Percentiles rank a stretch among this genome's conserved stretches.
Conservation (phyloP, 306 rosid genomes). For the Malus sylvestris region DNA sequence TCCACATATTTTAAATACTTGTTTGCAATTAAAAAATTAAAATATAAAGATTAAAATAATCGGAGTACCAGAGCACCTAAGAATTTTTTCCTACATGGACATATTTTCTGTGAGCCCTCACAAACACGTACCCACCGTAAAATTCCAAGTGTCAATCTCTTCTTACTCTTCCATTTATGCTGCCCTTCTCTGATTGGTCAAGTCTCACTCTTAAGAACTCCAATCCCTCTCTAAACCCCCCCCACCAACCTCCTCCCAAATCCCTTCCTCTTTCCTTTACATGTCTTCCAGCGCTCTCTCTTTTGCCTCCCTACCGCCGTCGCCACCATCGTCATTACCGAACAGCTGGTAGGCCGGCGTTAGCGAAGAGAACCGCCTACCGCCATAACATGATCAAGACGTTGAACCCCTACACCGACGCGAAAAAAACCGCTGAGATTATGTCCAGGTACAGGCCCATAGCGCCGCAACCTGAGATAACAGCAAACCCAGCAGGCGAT, state of each 20-base stretch:
- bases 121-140: conserved; percentile 75
- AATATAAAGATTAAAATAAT: too few species aligned
- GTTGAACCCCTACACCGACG: conserved; percentile 45
- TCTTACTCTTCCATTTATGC: conserved; percentile 35
- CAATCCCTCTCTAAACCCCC: neutral
- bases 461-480: conserved; percentile 82
- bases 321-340: neutral
- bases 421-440: conserved; percentile 79
- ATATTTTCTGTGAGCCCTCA: conserved; percentile 7
- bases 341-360: neutral
- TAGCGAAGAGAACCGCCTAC: neutral
- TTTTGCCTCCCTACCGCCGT: neutral
- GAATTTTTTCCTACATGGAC: conserved; percentile 28
- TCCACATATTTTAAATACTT: too few species aligned
- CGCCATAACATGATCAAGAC: conserved; percentile 65
- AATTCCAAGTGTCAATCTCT: conserved; percentile 56
- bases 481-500: conserved; percentile 26
- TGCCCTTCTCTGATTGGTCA: conserved; percentile 48
- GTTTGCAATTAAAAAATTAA: too few species aligned
- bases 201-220: conserved; percentile 3
- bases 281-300: neutral
- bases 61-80: too few species aligned
- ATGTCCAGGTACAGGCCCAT: conserved; percentile 90
- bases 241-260: neutral
- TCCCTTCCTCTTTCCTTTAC: neutral